Percentiles rank a stretch among this genome's conserved stretches.
Conservation (phyloP, 176 grass and related monocot genomes). For the Guadua angustifolia region DNA sequence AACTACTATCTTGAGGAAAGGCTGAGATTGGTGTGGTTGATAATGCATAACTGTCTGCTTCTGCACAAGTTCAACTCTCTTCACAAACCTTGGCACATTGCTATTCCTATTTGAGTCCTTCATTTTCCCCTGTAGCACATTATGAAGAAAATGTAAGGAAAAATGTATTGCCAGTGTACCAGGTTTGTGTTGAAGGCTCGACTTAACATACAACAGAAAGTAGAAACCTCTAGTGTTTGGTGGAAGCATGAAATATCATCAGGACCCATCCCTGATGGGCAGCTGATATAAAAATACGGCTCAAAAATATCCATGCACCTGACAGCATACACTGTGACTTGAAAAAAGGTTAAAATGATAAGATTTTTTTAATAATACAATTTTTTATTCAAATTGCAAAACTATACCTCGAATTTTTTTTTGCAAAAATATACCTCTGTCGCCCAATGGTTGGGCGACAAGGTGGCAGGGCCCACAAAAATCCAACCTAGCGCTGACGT, state of each 20-base stretch:
- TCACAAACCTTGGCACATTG: slow-evolving; percentile 89
- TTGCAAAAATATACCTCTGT: too few species aligned
- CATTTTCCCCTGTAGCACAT: slow-evolving; percentile 72
- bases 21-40: slow-evolving; percentile 67
- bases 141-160: slow-evolving; percentile 45
- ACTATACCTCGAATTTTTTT: too few species aligned
- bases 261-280: slow-evolving; percentile 79
- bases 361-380: too few species aligned
- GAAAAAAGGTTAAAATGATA: slow-evolving; percentile 37
- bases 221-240: slow-evolving; percentile 78
- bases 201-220: slow-evolving; percentile 13
- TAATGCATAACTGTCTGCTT: slow-evolving; percentile 99
- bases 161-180: slow-evolving; percentile 31
- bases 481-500: too few species aligned
- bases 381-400: too few species aligned
- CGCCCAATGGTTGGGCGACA: too few species aligned
- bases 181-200: background rate
- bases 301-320: slow-evolving; percentile 97
- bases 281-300: slow-evolving; percentile 91
- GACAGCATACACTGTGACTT: slow-evolving; percentile 93
- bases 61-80: slow-evolving; percentile 85
- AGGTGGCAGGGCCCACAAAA: too few species aligned
- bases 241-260: slow-evolving; percentile 92
- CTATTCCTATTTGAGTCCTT: slow-evolving; percentile 94
- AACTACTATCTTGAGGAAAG: slow-evolving; percentile 96